Percentiles rank a stretch among this genome's conserved stretches.
Evolutionary conservation across 176 grass and related monocot genomes (phyloP).

Genomic region (Carex kokanica): DNA sequence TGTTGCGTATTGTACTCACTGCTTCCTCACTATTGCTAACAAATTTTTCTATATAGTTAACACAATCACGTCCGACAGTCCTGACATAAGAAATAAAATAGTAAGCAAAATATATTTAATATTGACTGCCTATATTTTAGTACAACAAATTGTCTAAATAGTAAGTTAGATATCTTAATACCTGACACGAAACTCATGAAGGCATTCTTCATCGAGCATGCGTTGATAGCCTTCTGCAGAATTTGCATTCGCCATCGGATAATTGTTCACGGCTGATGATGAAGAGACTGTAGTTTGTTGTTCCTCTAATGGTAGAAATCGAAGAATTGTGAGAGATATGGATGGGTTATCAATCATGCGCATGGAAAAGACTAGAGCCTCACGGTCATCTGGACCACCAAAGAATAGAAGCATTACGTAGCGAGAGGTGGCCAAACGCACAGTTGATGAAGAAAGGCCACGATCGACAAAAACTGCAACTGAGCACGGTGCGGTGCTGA

Average conservation of each 20-base stretch:
- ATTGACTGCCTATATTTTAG: background rate
- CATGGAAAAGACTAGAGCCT: slow-evolving; percentile 69
- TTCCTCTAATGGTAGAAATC: slow-evolving; percentile 43
- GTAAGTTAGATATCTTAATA: slow-evolving; percentile 14
- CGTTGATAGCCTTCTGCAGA: slow-evolving; percentile 38
- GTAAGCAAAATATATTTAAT: background rate
- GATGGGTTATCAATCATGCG: slow-evolving; percentile 51
- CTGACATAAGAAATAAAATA: slow-evolving; percentile 4
- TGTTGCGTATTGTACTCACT: slow-evolving; percentile 47
- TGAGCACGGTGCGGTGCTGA: slow-evolving; percentile 58
- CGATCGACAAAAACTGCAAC: slow-evolving; percentile 76
- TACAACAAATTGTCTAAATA: background rate
- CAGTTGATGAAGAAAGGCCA: slow-evolving; percentile 48
- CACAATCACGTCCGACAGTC: slow-evolving; percentile 29
- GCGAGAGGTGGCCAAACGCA: slow-evolving; percentile 30
- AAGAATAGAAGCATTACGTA: slow-evolving; percentile 66
- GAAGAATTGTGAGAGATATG: slow-evolving; percentile 45
- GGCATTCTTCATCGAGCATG: slow-evolving; percentile 58
- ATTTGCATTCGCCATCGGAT: slow-evolving; percentile 32
- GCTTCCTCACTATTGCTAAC: slow-evolving; percentile 68
- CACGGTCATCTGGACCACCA: slow-evolving; percentile 84
- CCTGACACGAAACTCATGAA: slow-evolving; percentile 55
- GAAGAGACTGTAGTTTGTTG: slow-evolving; percentile 10
- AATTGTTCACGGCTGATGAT: slow-evolving; percentile 23
- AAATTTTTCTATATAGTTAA: slow-evolving; percentile 39